Percentiles rank a stretch among this genome's conserved stretches.
Conservation (phyloP, 345 rosid species). For the Lenwebbia sp. region DNA sequence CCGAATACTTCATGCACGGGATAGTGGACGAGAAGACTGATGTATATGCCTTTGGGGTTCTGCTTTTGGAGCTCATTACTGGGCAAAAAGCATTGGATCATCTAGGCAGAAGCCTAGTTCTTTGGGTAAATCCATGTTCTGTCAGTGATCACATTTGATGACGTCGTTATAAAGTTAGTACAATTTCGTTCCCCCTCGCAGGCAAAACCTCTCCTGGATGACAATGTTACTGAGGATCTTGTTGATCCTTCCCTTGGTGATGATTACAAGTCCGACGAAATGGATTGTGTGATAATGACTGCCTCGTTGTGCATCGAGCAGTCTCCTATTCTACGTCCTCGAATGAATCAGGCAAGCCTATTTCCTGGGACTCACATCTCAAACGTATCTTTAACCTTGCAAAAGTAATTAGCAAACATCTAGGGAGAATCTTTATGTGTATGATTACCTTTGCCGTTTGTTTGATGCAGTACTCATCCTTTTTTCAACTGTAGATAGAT, state of each 20-base stretch:
- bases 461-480: neutral
- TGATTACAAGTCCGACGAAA: slow-evolving; percentile 53
- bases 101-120: slow-evolving; percentile 55
- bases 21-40: slow-evolving; percentile 93
- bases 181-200: slow-evolving; percentile 6
- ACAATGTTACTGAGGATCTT: slow-evolving; percentile 33
- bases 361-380: neutral
- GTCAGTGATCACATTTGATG: neutral
- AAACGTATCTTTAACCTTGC: neutral
- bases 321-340: slow-evolving; percentile 78
- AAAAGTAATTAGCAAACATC: neutral
- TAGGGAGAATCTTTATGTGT: neutral
- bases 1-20: slow-evolving; percentile 92
- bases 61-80: slow-evolving; percentile 79
- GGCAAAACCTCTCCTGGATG: slow-evolving; percentile 79
- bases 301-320: slow-evolving; percentile 78
- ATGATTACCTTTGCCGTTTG: neutral
- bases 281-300: slow-evolving; percentile 49
- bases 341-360: slow-evolving; percentile 66
- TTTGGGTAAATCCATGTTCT: slow-evolving; percentile 45
- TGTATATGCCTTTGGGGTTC: slow-evolving; percentile 79
- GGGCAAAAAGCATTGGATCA: slow-evolving; percentile 72
- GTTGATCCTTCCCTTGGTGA: slow-evolving; percentile 55
- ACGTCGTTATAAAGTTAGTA: neutral
- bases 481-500: neutral